Base-by-base conservation (phyloP, 345 rosid species). In the Excoecaria cochinchinensis region DNA sequence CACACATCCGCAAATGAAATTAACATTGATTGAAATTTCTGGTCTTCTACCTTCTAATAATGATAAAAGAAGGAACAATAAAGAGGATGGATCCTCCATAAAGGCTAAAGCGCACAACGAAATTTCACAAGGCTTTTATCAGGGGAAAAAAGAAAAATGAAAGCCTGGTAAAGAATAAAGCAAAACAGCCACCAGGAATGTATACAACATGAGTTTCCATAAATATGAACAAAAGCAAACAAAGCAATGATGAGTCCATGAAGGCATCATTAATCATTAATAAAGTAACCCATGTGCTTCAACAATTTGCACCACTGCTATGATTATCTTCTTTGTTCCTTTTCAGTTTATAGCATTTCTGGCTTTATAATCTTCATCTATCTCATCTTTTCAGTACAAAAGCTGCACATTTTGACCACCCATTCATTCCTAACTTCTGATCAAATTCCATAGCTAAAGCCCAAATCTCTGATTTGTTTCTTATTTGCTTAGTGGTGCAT, bases 261-360 rank as follows among this genome's bases (percentile, higher is more conserved):
- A 63, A 63, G 67, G 3, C 44, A 36, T 62, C 1, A 53, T 53
- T 53, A 31, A 31, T 42, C 1, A 57, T 57, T 57, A 57, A 55
- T 2, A 57, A 13, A 57, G 61, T 0, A 57, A 22, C 61, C 61
- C 83, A 67, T 68, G 77, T 74, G 81, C 77, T 67, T 53, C 72
- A 2, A 13, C 36, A 57, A 56, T 59, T 40, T 62, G 72, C 63
- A 38, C 53, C 72, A 77, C 50, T 38, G 67, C 56, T 8, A 70
- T 67, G 58, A 83, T 83, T 52, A 38, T 74, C 17, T 1, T 25
- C 44, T 62, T 70, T 70, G 9, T 44, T 36, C 6, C 24, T 69
- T 68, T 53, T 40, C 52, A 66, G 46, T 53, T 74, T 11, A 13
- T 16, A 1, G 15, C 31, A 38, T 56, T 38, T 17, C 40, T 25